These are phyloP conservation scores for Bathelium albidoporum DNA, from an alignment of 495 filamentous ascomycete genomes.

Conservation along the genomic window DNA sequence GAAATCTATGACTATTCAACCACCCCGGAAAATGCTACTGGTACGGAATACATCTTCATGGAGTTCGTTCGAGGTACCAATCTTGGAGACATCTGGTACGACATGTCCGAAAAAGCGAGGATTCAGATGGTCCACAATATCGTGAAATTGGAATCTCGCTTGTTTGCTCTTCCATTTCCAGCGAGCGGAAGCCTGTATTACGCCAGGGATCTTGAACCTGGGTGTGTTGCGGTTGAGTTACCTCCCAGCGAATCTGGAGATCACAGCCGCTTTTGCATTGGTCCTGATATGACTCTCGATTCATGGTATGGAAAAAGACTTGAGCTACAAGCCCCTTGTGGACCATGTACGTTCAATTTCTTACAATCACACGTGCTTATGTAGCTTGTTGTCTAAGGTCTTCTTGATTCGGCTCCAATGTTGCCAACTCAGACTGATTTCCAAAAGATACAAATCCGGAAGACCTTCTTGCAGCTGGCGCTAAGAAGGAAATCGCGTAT, in stretches of 20 bases:
- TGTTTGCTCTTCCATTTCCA: constrained; percentile 30
- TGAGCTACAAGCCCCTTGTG: constrained; percentile 27
- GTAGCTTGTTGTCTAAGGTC: neutral
- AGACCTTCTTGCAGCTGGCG: constrained; percentile 12
- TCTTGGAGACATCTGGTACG: constrained; percentile 23
- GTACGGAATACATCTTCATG: constrained; percentile 20
- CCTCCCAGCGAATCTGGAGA: constrained; percentile 12
- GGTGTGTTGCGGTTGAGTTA: constrained; percentile 9
- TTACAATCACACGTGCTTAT: neutral
- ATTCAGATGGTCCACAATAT: constrained; percentile 34
- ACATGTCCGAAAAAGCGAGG: constrained; percentile 29
- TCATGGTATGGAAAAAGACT: constrained; percentile 32
- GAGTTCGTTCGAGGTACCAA: constrained; percentile 12
- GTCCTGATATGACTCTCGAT: constrained; percentile 28
- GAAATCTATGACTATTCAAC: constrained; percentile 12
- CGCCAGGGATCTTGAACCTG: constrained; percentile 20
- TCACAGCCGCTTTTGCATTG: constrained; percentile 29
- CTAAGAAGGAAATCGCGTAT: constrained; percentile 16
- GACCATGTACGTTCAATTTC: constrained; percentile 27
- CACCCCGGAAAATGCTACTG: constrained; percentile 13
- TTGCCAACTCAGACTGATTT: neutral
- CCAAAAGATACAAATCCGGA: constrained; percentile 8
- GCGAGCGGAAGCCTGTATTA: constrained; percentile 35
- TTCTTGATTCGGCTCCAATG: neutral
- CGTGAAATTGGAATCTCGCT: constrained; percentile 31